These are phyloP conservation scores for Phyllosticta citrichinensis DNA, from an alignment of 2,329 filamentous ascomycete genomes.

Conservation along the genomic window DNA sequence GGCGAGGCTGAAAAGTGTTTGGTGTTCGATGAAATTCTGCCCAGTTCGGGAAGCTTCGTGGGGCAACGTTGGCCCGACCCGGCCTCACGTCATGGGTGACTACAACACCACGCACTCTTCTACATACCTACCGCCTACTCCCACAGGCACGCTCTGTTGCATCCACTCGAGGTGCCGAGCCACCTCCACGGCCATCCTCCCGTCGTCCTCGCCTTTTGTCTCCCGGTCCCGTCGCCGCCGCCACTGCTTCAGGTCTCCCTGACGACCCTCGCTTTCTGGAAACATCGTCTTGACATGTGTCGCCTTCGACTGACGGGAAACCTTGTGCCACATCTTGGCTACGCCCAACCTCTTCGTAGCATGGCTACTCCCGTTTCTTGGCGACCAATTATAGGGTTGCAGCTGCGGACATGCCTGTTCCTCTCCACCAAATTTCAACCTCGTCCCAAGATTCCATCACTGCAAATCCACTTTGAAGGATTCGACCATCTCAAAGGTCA, in stretches of 20 bases:
- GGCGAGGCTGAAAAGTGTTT: conserved; percentile 8
- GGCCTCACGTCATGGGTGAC: neutral
- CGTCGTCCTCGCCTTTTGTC: neutral
- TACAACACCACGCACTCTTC: neutral
- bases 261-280: neutral
- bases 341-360: neutral
- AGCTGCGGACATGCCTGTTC: neutral
- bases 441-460: neutral
- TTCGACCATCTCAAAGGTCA: neutral
- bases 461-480: neutral
- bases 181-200: neutral
- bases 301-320: neutral
- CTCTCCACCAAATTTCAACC: neutral
- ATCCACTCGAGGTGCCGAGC: neutral
- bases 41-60: neutral
- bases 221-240: neutral
- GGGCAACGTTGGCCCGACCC: neutral
- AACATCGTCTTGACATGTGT: neutral
- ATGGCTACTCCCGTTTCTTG: neutral
- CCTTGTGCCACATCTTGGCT: neutral
- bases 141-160: neutral
- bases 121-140: neutral
- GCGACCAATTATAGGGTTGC: neutral
- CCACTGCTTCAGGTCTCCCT: neutral
- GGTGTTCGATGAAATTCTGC: neutral